Conservation (phyloP, 1,139 yeast species). For the Scheffersomyces cryptocercus region DNA sequence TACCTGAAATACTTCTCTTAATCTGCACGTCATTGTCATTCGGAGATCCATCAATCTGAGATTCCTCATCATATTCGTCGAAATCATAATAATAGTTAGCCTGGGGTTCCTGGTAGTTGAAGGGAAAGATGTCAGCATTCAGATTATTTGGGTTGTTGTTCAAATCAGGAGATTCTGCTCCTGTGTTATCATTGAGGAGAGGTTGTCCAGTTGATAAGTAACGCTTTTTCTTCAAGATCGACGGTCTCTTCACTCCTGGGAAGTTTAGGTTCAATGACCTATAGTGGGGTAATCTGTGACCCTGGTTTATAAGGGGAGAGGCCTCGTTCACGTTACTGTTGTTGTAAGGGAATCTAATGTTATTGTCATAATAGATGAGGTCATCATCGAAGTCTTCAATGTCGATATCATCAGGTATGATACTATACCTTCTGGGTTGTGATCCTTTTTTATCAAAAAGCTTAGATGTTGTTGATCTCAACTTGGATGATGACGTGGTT, state of each 20-base stretch:
- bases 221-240: conserved; percentile 32
- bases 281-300: conserved; percentile 43
- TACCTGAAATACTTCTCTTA: conserved; percentile 5
- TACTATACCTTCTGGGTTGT: conserved; percentile 71
- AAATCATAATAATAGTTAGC: conserved; percentile 38
- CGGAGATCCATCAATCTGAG: conserved; percentile 17
- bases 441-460: conserved; percentile 71
- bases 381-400: conserved; percentile 67
- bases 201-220: conserved; percentile 39
- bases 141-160: conserved; percentile 10
- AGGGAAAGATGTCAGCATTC: conserved; percentile 45
- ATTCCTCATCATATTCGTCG: conserved; percentile 44
- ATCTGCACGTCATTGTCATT: conserved; percentile 1
- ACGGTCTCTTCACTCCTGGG: conserved; percentile 25
- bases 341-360: conserved; percentile 41
- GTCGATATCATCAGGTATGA: conserved; percentile 67
- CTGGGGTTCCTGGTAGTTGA: conserved; percentile 52
- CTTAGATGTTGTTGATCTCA: conserved; percentile 69
- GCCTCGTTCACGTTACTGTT: conserved; percentile 29
- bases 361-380: conserved; percentile 48
- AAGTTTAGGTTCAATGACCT: conserved; percentile 42
- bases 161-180: conserved; percentile 6
- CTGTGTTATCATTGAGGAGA: conserved; percentile 8
- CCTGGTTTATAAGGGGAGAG: conserved; percentile 32
- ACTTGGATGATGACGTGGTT: conserved; percentile 35